These are phyloP conservation scores for Clathrus columnatus DNA, from an alignment of 768 basidiomycete genomes.

Conservation along the genomic window DNA sequence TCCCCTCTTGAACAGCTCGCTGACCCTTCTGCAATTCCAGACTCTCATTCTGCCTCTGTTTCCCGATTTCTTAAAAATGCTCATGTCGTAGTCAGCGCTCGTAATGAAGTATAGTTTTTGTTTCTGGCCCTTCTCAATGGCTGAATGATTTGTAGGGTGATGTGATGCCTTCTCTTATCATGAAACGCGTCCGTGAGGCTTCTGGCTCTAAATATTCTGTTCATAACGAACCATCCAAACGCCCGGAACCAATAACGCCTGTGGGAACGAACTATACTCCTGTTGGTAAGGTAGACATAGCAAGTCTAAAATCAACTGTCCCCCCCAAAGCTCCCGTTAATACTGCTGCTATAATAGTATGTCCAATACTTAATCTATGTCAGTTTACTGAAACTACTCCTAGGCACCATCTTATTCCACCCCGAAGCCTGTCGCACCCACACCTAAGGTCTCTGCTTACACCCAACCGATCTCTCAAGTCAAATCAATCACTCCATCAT, in stretches of 20 bases:
- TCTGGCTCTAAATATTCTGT: constrained; percentile 87
- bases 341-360: constrained; percentile 13
- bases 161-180: constrained; percentile 70
- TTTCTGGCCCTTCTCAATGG: constrained; percentile 6
- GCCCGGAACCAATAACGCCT: constrained; percentile 71
- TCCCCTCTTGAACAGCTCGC: neutral
- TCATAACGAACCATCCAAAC: constrained; percentile 69
- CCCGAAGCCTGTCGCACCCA: constrained; percentile 42
- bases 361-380: neutral
- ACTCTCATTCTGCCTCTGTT: constrained; percentile 76
- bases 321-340: constrained; percentile 12
- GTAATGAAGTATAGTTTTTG: constrained; percentile 59
- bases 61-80: constrained; percentile 72
- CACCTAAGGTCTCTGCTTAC: no score
- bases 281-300: constrained; percentile 64
- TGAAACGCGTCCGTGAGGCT: constrained; percentile 78
- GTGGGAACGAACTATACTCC: constrained; percentile 72
- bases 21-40: constrained; percentile 15
- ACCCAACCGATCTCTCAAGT: constrained; percentile 24
- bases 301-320: constrained; percentile 15
- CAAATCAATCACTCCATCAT: constrained; percentile 44
- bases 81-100: constrained; percentile 79
- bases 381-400: neutral
- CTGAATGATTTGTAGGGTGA: constrained; percentile 48
- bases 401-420: constrained; percentile 16